Evolutionary conservation across 768 basidiomycete species (phyloP).

Genomic region (Suillus alpinus): DNA sequence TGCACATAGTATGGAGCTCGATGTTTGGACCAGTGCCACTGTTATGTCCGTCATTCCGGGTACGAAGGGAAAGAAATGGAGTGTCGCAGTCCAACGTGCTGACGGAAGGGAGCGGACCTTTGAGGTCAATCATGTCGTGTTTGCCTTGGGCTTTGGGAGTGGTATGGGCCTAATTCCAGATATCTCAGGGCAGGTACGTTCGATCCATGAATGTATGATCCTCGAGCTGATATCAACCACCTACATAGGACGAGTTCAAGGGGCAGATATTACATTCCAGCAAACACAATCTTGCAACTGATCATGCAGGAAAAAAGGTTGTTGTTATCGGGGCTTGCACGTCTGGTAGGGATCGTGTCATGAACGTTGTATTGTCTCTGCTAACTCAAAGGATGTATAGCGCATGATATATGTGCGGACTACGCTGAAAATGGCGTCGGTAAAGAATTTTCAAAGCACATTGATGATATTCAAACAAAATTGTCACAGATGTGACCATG

Average conservation of each 20-base stretch:
- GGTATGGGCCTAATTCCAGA: conserved; percentile 42
- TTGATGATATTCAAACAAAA: not conserved
- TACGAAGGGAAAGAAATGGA: conserved; percentile 39
- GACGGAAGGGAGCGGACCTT: conserved; percentile 38
- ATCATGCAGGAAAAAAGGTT: conserved; percentile 67
- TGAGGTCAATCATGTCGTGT: conserved; percentile 47
- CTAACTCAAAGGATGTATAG: conserved; percentile 21
- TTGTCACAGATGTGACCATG: conserved; percentile 40
- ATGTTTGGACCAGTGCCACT: conserved; percentile 57
- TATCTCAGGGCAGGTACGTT: conserved; percentile 41
- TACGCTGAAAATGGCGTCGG: conserved; percentile 45
- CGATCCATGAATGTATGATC: not conserved
- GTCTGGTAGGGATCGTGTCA: conserved; percentile 35
- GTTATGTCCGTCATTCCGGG: conserved; percentile 29
- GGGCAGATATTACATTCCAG: conserved; percentile 62
- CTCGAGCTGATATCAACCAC: not conserved
- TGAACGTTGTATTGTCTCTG: not conserved
- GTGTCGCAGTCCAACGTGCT: conserved; percentile 36
- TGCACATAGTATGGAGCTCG: conserved; percentile 56
- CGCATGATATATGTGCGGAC: conserved; percentile 50
- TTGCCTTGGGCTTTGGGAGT: conserved; percentile 48
- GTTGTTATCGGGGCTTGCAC: conserved; percentile 68
- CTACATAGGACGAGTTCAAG: conserved; percentile 51
- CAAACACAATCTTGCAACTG: conserved; percentile 50
- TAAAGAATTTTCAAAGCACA: conserved; percentile 13